Conservation (phyloP, 148 eudicot genomes). For the Drosera capensis region DNA sequence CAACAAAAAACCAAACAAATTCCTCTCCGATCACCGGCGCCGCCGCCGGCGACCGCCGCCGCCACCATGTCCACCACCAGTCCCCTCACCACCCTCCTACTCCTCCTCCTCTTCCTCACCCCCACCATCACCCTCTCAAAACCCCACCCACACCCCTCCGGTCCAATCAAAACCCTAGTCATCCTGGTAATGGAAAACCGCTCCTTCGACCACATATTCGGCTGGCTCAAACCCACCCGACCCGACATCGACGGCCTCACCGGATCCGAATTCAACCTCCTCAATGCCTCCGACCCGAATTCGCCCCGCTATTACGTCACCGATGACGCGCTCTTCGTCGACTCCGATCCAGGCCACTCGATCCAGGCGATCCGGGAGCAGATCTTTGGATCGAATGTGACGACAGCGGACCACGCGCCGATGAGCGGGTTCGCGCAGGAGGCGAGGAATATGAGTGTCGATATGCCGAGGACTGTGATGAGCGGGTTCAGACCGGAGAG, state of each 20-base stretch:
- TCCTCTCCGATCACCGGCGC: background rate
- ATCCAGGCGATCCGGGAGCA: constrained; percentile 89
- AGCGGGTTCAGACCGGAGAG: constrained; percentile 64
- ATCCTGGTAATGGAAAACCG: constrained; percentile 89
- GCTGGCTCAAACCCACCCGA: constrained; percentile 70
- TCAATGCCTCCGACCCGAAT: constrained; percentile 50
- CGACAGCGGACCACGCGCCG: constrained; percentile 55
- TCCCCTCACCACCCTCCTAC: constrained; percentile 7
- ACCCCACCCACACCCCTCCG: constrained; percentile 13
- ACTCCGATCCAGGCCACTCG: constrained; percentile 93
- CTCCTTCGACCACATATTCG: constrained; percentile 82
- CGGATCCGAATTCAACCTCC: constrained; percentile 50
- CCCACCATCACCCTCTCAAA: constrained; percentile 11
- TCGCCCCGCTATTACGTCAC: constrained; percentile 41
- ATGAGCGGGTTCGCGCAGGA: constrained; percentile 95
- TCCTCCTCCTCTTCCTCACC: constrained; percentile 10
- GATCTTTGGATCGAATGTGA: constrained; percentile 51
- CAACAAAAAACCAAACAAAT: no score
- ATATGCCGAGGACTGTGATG: constrained; percentile 57
- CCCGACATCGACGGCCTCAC: constrained; percentile 79
- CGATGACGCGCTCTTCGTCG: constrained; percentile 50
- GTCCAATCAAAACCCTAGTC: constrained; percentile 81
- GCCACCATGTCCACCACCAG: constrained; percentile 9
- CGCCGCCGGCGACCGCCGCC: constrained; percentile 9
- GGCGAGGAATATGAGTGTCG: constrained; percentile 38